These are phyloP conservation scores for Triticum turgidum DNA, from an alignment of 176 grass and related monocot genomes.

Conservation along the genomic window DNA sequence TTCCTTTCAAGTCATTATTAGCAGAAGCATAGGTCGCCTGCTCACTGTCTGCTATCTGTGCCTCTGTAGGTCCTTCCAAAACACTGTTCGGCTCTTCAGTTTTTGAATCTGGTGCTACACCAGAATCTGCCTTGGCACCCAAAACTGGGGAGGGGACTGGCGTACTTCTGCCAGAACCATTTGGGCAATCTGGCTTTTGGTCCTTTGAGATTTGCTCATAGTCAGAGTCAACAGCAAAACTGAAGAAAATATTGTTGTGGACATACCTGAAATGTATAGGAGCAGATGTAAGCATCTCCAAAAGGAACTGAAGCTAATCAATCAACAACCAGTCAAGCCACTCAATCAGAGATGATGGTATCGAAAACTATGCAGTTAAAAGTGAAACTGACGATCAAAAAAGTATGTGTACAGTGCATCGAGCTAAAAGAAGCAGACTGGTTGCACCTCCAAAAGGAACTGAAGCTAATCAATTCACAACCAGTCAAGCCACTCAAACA, in stretches of 20 bases:
- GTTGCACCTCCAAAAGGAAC: constrained; percentile 12
- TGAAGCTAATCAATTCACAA: neutral
- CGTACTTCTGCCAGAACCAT: constrained; percentile 20
- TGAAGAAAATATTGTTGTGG: constrained; percentile 99
- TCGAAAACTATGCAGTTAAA: neutral
- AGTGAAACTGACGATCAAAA: neutral
- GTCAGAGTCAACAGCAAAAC: constrained; percentile 91
- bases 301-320: neutral
- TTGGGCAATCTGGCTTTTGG: constrained; percentile 41
- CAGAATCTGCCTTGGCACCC: constrained; percentile 27
- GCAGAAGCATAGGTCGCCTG: constrained; percentile 98
- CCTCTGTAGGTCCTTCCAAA: constrained; percentile 62
- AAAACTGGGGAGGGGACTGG: constrained; percentile 26
- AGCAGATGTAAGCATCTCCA: constrained; percentile 31
- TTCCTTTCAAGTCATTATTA: constrained; percentile 99
- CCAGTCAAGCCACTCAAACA: constrained; percentile 9
- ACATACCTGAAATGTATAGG: constrained; percentile 72
- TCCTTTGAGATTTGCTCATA: constrained; percentile 73
- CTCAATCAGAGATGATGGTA: constrained; percentile 1
- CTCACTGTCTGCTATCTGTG: constrained; percentile 81
- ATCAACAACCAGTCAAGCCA: neutral
- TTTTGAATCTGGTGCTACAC: neutral
- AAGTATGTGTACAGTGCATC: neutral
- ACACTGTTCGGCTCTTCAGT: constrained; percentile 26
- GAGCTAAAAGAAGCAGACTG: neutral